Evolutionary conservation across 441 rosid genomes (phyloP), one percentile per base, ranked within the genome.

Genomic region (Isatis lusitanica): DNA sequence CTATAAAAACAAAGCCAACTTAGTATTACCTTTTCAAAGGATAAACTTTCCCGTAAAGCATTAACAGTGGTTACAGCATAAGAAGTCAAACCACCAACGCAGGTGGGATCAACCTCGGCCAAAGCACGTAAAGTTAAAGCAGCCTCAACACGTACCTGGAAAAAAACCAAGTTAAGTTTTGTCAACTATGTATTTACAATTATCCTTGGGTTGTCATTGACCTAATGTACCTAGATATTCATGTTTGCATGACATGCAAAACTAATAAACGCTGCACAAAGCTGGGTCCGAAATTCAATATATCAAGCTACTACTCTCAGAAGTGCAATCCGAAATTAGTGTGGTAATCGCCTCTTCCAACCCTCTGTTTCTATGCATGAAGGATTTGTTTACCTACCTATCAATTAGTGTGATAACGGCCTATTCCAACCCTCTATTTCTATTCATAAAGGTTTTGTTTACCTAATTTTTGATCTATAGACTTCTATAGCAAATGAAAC

Each of bases 21-120:
- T 36, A 63, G 46, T 30, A 60, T 66, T 81, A 92, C 97, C 98
- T 93, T 95, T 66, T 81, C 97, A 85, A 86, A 91, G 15, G 90
- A 84, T 79, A 93, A 83, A 79, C 80, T 87, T 70, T 95, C 98
- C 77, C 95, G 82, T 73, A 87, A 74, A 80, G 99, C 98, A 85
- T 82, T 85, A 58, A 95, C 71, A 3, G 87, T 90, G 50, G 97
- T 95, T 80, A 93, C 91, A 64, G 92, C 93, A 76, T 83, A 95
- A 56, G 99, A 90, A 78, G 94, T 84, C 87, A 95, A 87, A 64
- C 98, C 97, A 76, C 98, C 98, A 79, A 93, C 90, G 66, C 95
- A 87, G 58, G 95, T 90, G 46, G 99, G 99, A 90, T 95, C 99
- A 81, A 93, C 97, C 86, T 95, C 98, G 66, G 92, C 99, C 83